Percentiles rank a stretch among this genome's conserved stretches.
Conservation (phyloP, 306 rosid genomes). For the Fragaria vesca region DNA sequence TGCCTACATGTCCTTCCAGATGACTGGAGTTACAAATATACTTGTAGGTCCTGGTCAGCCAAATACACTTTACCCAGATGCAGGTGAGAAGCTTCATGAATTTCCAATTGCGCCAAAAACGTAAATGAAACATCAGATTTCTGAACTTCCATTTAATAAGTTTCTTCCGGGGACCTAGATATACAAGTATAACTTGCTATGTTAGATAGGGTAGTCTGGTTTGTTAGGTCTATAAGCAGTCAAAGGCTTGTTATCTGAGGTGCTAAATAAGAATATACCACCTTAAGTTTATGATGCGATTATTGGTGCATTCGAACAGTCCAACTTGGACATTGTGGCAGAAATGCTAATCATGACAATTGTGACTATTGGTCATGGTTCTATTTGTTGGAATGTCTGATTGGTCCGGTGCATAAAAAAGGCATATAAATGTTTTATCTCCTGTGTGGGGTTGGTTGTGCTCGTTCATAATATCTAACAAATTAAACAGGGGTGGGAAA, state of each 20-base stretch:
- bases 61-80: conserved; percentile 81
- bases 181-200: conserved; percentile 15
- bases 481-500: background rate
- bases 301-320: background rate
- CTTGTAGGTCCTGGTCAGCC: conserved; percentile 80
- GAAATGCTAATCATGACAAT: background rate
- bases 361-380: background rate
- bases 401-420: background rate
- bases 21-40: conserved; percentile 89
- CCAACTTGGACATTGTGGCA: conserved; percentile 2
- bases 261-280: background rate
- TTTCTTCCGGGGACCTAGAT: conserved; percentile 9
- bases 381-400: background rate
- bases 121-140: background rate
- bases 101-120: background rate
- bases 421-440: background rate
- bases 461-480: background rate
- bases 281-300: background rate
- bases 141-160: background rate
- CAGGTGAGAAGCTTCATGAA: conserved; percentile 47
- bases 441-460: background rate
- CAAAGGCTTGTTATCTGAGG: background rate
- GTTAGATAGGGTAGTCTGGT: conserved; percentile 8
- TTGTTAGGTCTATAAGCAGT: conserved; percentile 7
- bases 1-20: conserved; percentile 88